phyloP scores from a whole-genome alignment of 2,329 filamentous ascomycete species.

The Drechslera avenae region DNA sequence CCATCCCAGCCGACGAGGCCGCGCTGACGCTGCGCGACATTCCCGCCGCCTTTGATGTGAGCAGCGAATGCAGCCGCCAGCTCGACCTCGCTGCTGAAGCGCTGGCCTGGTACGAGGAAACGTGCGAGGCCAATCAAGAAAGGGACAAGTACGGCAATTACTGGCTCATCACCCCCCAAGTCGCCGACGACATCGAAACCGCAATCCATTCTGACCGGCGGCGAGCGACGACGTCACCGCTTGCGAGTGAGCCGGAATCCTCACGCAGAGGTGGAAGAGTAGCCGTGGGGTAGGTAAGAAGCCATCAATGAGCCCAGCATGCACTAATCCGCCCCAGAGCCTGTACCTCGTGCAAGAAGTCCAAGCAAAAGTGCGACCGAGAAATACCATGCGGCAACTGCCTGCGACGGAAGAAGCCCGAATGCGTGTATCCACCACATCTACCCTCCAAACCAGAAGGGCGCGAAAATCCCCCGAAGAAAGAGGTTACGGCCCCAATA shows the following conservation, averaged over 20 bases:
- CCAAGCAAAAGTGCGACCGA: slow-evolving; percentile 20
- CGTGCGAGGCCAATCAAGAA: slow-evolving; percentile 65
- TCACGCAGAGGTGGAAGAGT: slow-evolving; percentile 7
- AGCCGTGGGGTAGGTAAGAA: slow-evolving; percentile 15
- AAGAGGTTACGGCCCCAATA: slow-evolving; percentile 9
- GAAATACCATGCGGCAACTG: slow-evolving; percentile 17
- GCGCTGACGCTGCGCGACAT: slow-evolving; percentile 59
- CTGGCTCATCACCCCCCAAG: slow-evolving; percentile 66
- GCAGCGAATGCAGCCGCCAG: slow-evolving; percentile 65
- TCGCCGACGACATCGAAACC: slow-evolving; percentile 45
- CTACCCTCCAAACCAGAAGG: no score
- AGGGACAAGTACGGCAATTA: slow-evolving; percentile 63
- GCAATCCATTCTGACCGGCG: slow-evolving; percentile 18
- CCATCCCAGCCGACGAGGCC: slow-evolving; percentile 45
- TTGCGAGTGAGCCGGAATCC: slow-evolving; percentile 13
- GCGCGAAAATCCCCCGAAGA: neutral
- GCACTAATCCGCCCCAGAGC: slow-evolving; percentile 8
- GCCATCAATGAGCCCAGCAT: neutral
- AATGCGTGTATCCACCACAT: slow-evolving; percentile 14
- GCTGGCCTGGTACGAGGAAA: slow-evolving; percentile 68
- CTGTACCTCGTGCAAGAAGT: slow-evolving; percentile 15
- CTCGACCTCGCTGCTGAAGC: slow-evolving; percentile 73
- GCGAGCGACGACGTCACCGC: slow-evolving; percentile 25
- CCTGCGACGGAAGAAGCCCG: slow-evolving; percentile 4
- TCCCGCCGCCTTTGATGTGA: slow-evolving; percentile 75